Percentiles rank a stretch among this genome's conserved stretches.
Evolutionary conservation across 805 yeast species (phyloP).

Genomic region (Sugiyamaella floridensis): DNA sequence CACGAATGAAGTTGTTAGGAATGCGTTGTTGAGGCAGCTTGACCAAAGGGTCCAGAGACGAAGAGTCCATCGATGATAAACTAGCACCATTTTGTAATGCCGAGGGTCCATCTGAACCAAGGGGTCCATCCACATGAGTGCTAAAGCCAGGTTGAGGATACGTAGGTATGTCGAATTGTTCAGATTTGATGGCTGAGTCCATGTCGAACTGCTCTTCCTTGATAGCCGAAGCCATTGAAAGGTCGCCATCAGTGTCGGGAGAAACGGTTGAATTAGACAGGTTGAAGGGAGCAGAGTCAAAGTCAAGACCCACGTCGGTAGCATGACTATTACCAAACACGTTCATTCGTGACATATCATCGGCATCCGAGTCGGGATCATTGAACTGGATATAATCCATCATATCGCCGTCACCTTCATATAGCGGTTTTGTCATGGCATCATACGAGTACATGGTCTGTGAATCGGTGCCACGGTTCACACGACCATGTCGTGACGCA

Average conservation of each 20-base stretch:
- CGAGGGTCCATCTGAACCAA: background rate
- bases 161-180: slow-evolving; percentile 38
- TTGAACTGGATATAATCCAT: slow-evolving; percentile 6
- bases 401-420: slow-evolving; percentile 5
- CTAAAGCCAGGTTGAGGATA: slow-evolving; percentile 51
- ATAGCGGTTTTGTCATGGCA: background rate
- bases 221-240: background rate
- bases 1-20: background rate
- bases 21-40: background rate
- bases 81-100: too few relatives aligned
- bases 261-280: background rate
- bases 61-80: too few relatives aligned
- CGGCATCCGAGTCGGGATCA: background rate
- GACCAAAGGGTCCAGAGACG: too few relatives aligned
- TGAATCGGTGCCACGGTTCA: background rate
- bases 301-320: background rate
- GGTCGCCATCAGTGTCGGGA: background rate
- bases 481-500: background rate
- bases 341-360: background rate
- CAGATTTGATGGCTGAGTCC: too few relatives aligned
- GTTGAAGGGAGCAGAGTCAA: background rate
- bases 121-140: slow-evolving; percentile 15
- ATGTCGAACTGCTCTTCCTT: background rate
- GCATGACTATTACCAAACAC: background rate
- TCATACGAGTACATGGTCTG: background rate